Percentiles rank a stretch among this genome's conserved stretches.
These are phyloP conservation scores for Pestalotiopsis sp. DNA, from an alignment of 2,329 filamentous ascomycete genomes.

Conservation along the genomic window DNA sequence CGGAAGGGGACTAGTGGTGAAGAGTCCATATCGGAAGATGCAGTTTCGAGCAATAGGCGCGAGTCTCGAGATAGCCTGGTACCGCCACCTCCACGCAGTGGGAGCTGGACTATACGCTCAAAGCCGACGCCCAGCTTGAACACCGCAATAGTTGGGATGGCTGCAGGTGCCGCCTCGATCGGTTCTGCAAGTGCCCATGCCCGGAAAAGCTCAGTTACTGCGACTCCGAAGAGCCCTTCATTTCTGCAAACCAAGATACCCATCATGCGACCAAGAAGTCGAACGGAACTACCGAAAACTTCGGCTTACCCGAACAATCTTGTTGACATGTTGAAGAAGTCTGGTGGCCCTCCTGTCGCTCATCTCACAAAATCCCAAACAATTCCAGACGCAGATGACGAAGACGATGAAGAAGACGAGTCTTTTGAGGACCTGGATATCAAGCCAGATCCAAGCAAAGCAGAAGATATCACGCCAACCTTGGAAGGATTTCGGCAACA, in stretches of 20 bases:
- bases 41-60: constrained; percentile 30
- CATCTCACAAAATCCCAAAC: constrained; percentile 43
- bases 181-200: constrained; percentile 52
- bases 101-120: constrained; percentile 53
- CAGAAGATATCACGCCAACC: constrained; percentile 72
- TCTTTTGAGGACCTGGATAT: constrained; percentile 60
- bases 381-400: constrained; percentile 53
- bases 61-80: constrained; percentile 53
- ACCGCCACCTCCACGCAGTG: constrained; percentile 49
- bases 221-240: constrained; percentile 55
- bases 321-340: constrained; percentile 53
- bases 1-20: constrained; percentile 26
- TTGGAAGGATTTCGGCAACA: constrained; percentile 78
- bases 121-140: constrained; percentile 60
- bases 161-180: constrained; percentile 56
- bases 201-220: constrained; percentile 64
- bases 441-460: constrained; percentile 62
- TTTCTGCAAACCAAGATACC: constrained; percentile 43
- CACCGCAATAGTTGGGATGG: constrained; percentile 60
- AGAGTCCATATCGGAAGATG: constrained; percentile 10
- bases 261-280: constrained; percentile 59
- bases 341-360: constrained; percentile 58
- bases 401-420: constrained; percentile 65
- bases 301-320: constrained; percentile 47
- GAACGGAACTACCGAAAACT: constrained; percentile 51